Conservation (phyloP, 2,329 filamentous ascomycete species). For the Aspergillus clavatus region DNA sequence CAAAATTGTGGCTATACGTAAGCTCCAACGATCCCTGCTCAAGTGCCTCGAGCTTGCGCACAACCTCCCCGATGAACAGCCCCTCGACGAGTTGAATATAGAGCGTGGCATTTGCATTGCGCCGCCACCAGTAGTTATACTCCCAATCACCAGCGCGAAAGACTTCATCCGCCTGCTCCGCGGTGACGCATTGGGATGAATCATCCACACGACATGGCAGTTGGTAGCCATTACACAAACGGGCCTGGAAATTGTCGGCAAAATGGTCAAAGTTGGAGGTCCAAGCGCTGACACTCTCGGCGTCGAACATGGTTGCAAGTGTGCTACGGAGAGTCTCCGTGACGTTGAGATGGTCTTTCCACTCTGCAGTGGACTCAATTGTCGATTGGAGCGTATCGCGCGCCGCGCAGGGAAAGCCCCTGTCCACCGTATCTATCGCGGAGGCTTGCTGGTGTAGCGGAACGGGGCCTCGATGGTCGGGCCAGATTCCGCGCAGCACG, state of each 20-base stretch:
- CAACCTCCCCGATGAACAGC: conserved; percentile 35
- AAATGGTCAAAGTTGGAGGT: conserved; percentile 37
- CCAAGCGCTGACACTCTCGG: conserved; percentile 25
- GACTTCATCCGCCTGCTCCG: conserved; percentile 30
- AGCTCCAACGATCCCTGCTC: conserved; percentile 16
- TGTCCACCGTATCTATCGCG: conserved; percentile 34
- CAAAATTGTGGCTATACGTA: conserved; percentile 33
- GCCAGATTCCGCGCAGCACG: conserved; percentile 38
- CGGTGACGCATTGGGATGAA: conserved; percentile 28
- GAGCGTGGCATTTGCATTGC: conserved; percentile 28
- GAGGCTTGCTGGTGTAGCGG: conserved; percentile 36
- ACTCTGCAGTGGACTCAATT: conserved; percentile 28
- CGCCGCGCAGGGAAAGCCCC: conserved; percentile 32
- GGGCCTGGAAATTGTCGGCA: conserved; percentile 39
- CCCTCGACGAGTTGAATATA: conserved; percentile 38
- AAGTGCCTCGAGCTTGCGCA: conserved; percentile 29
- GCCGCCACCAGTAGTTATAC: conserved; percentile 40
- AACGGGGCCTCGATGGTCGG: conserved; percentile 26
- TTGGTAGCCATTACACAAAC: conserved; percentile 37
- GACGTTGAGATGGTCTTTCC: conserved; percentile 34
- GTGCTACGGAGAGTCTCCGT: conserved; percentile 25
- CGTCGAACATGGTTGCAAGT: conserved; percentile 31
- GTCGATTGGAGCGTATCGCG: conserved; percentile 18
- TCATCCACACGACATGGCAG: conserved; percentile 31
- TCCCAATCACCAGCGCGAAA: conserved; percentile 41